Conservation (phyloP, 257 asterid species). For the Penstemon davidsonii region DNA sequence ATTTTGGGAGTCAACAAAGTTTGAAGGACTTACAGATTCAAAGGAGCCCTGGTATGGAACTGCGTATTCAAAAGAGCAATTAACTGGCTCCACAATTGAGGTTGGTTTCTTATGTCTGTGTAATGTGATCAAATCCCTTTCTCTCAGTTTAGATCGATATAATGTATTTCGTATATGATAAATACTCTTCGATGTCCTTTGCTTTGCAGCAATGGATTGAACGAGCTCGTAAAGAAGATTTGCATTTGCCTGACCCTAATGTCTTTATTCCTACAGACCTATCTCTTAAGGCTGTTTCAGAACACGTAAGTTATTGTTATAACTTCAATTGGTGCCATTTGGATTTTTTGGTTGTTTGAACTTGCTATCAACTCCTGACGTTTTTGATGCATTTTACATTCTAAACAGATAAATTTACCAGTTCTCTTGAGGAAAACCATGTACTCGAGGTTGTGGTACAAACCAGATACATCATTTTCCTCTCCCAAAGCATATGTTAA, state of each 20-base stretch:
- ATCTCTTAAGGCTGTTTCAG: slow-evolving; percentile 61
- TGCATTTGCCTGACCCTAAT: slow-evolving; percentile 78
- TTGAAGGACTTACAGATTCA: slow-evolving; percentile 64
- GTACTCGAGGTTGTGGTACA: slow-evolving; percentile 93
- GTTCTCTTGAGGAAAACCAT: slow-evolving; percentile 68
- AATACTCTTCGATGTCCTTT: slow-evolving; percentile 24
- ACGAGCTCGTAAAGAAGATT: slow-evolving; percentile 58
- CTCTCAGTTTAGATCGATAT: slow-evolving; percentile 9
- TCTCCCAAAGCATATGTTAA: slow-evolving; percentile 88
- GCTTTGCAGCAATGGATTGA: slow-evolving; percentile 74
- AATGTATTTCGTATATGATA: slow-evolving; percentile 10
- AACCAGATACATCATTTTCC: slow-evolving; percentile 78
- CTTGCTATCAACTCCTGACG: slow-evolving; percentile 20
- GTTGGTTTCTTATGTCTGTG: slow-evolving; percentile 44
- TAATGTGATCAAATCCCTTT: slow-evolving; percentile 22
- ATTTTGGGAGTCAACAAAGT: slow-evolving; percentile 92
- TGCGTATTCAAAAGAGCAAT: slow-evolving; percentile 63
- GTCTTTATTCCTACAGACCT: slow-evolving; percentile 93
- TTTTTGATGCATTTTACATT: slow-evolving; percentile 35
- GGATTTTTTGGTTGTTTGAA: slow-evolving; percentile 19
- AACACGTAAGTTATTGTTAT: slow-evolving; percentile 48
- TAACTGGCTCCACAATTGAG: slow-evolving; percentile 66
- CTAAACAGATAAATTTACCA: slow-evolving; percentile 67
- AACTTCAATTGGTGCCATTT: slow-evolving; percentile 18
- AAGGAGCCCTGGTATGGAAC: slow-evolving; percentile 98